phyloP scores from a whole-genome alignment of 139 green algal species.

The Mesotaenium endlicherianum region DNA sequence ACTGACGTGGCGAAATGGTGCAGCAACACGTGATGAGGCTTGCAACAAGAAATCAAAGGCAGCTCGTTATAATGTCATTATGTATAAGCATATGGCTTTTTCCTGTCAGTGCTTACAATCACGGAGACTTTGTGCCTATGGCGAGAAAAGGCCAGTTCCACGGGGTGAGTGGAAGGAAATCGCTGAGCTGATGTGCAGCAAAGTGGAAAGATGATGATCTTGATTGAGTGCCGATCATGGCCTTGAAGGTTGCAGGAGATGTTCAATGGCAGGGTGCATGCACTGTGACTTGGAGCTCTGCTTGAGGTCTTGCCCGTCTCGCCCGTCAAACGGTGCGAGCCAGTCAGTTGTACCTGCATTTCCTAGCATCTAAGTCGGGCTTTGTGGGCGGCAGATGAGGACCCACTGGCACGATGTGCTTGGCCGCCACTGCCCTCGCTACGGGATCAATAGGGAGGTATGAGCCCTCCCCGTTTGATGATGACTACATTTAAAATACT shows the following conservation, averaged over 20 bases:
- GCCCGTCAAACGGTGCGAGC: background rate
- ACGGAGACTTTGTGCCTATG: conserved; percentile 44
- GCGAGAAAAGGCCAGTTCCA: conserved; percentile 47
- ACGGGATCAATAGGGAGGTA: conserved; percentile 28
- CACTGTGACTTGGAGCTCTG: background rate
- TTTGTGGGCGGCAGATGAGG: conserved; percentile 20
- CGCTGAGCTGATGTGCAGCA: background rate
- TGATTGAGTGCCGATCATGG: background rate
- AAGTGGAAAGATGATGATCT: background rate
- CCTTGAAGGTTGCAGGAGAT: background rate
- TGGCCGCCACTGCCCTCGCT: conserved; percentile 47
- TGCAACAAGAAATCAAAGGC: too few relatives aligned
- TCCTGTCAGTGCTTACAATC: too few relatives aligned
- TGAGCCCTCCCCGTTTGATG: background rate
- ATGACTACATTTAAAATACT: too few relatives aligned
- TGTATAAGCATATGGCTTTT: too few relatives aligned
- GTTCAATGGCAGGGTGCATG: background rate
- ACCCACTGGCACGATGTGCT: conserved; percentile 52
- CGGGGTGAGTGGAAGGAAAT: conserved; percentile 6
- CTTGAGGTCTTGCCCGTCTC: background rate
- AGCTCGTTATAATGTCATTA: too few relatives aligned
- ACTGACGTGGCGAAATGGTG: too few relatives aligned
- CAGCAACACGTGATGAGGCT: too few relatives aligned
- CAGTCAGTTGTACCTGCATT: background rate
- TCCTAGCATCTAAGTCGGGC: background rate